Evolutionary conservation across 2,329 filamentous ascomycete genomes (phyloP).

Genomic region (Calonectria pseudoreteaudii): DNA sequence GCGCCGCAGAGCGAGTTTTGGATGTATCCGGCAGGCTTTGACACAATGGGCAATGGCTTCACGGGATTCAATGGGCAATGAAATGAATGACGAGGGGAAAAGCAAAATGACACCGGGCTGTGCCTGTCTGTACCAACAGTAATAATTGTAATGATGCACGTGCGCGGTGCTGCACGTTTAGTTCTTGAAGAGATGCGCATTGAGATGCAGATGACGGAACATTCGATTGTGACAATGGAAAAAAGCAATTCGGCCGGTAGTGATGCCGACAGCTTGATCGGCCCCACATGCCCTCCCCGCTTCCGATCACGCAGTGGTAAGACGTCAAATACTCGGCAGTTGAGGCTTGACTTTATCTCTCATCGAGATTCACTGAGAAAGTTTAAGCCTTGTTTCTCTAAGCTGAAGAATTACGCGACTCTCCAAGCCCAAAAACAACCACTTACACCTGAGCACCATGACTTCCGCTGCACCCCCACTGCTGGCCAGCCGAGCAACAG

Average conservation of each 20-base stretch:
- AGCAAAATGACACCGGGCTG: slow-evolving; percentile 18
- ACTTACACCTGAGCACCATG: slow-evolving; percentile 24
- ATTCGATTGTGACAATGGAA: background rate
- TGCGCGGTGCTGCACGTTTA: slow-evolving; percentile 15
- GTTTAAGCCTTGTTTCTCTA: background rate
- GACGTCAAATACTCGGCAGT: background rate
- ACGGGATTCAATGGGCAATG: slow-evolving; percentile 41
- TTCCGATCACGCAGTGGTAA: slow-evolving; percentile 13
- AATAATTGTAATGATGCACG: slow-evolving; percentile 23
- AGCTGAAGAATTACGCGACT: background rate
- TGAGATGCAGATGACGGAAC: background rate
- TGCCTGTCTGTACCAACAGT: slow-evolving; percentile 34
- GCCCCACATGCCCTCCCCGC: slow-evolving; percentile 21
- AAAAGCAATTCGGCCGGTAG: background rate
- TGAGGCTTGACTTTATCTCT: background rate
- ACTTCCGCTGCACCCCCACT: slow-evolving; percentile 34
- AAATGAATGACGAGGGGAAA: slow-evolving; percentile 7
- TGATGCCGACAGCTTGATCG: background rate
- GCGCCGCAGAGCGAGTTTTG: slow-evolving; percentile 44
- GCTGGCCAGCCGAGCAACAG: slow-evolving; percentile 38
- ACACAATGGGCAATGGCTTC: slow-evolving; percentile 36
- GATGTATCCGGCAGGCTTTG: slow-evolving; percentile 44
- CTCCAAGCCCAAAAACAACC: background rate
- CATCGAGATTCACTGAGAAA: background rate
- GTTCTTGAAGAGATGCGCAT: slow-evolving; percentile 1